Percentiles rank a stretch among this genome's conserved stretches.
Evolutionary conservation across 2,329 filamentous ascomycete genomes (phyloP).

Genomic region (Diaporthe sp.): DNA sequence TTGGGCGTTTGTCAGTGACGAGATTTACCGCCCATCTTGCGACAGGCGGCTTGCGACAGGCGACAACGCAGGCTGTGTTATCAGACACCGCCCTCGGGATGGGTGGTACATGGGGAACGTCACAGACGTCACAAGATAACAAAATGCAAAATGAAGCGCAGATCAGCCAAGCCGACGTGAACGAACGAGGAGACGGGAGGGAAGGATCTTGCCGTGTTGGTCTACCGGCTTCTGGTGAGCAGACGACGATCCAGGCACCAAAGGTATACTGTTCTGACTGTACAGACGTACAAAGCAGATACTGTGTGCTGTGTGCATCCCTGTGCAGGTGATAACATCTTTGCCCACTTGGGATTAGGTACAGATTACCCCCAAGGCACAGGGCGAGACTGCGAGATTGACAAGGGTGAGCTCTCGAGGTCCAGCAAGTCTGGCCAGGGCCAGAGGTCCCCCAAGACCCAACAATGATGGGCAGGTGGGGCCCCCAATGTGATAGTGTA

Average conservation of each 20-base stretch:
- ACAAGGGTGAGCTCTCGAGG: constrained; percentile 13
- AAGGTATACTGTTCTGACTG: too few species aligned
- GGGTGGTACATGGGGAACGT: neutral
- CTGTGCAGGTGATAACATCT: constrained; percentile 9
- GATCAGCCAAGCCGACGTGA: neutral
- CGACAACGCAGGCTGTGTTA: neutral
- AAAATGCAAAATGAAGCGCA: neutral
- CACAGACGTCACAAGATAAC: neutral
- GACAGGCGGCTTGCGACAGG: too few species aligned
- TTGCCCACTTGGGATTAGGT: constrained; percentile 9
- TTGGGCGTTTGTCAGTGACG: constrained; percentile 9
- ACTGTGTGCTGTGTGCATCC: too few species aligned
- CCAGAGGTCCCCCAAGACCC: neutral
- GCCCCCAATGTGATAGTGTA: neutral
- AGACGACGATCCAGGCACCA: constrained; percentile 3
- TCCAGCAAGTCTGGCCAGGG: neutral
- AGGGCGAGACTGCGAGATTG: constrained; percentile 7
- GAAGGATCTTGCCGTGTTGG: constrained; percentile 15
- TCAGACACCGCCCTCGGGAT: neutral
- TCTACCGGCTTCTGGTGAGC: neutral
- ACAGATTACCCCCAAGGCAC: constrained; percentile 3
- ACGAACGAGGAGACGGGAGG: neutral
- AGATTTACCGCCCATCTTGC: constrained; percentile 5
- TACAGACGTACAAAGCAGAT: too few species aligned
- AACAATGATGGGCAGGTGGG: constrained; percentile 1